Evolutionary conservation across 164 flowering plant genomes (phyloP).

Genomic region (Tinospora cordifolia): DNA sequence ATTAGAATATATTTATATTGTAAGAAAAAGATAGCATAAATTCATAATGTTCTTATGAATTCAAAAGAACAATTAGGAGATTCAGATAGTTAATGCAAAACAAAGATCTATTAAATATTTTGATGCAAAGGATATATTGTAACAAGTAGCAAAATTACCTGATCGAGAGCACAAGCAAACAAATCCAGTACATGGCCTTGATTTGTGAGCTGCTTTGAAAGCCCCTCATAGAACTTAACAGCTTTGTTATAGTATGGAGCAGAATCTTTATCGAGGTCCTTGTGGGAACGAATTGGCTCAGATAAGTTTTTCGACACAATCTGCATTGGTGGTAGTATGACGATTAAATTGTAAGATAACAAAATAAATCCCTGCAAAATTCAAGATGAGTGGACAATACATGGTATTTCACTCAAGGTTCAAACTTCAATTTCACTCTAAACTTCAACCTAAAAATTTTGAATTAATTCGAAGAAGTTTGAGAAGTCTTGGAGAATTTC

Average conservation of each 20-base stretch:
- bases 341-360: not conserved
- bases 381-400: not conserved
- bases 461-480: no score
- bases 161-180: conserved; percentile 95
- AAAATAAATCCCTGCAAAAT: not conserved
- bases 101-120: not conserved
- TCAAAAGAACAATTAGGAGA: not conserved
- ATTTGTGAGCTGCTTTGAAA: conserved; percentile 84
- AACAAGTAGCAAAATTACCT: conserved; percentile 41
- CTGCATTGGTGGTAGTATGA: conserved; percentile 32
- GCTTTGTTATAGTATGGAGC: conserved; percentile 75
- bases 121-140: not conserved
- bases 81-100: not conserved
- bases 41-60: not conserved
- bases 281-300: conserved; percentile 96
- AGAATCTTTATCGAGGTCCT: conserved; percentile 94
- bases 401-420: not conserved
- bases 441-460: no score
- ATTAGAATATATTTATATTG: no score
- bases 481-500: no score
- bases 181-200: conserved; percentile 94
- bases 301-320: conserved; percentile 78
- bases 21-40: not conserved
- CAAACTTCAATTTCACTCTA: no score
- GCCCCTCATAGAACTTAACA: conserved; percentile 85